phyloP scores from a whole-genome alignment of 306 rosid species.

The Inga laurina region DNA sequence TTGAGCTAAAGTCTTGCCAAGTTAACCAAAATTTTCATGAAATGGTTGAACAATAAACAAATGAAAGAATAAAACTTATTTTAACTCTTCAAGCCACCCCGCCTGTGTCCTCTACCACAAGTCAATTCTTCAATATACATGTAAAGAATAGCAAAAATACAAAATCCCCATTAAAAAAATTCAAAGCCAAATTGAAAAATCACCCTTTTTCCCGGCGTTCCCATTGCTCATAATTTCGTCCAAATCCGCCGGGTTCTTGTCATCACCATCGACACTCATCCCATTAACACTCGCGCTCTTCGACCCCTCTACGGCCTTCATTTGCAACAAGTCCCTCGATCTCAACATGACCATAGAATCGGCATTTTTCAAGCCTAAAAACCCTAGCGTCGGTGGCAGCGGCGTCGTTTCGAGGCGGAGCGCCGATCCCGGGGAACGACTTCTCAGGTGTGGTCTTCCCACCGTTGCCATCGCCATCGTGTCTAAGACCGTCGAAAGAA shows the following conservation, averaged over 20 bases:
- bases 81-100: background rate
- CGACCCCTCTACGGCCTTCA: slow-evolving; percentile 48
- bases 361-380: slow-evolving; percentile 21
- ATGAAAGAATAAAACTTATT: background rate
- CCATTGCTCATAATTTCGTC: slow-evolving; percentile 41
- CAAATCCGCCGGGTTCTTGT: slow-evolving; percentile 10
- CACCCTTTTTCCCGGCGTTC: slow-evolving; percentile 43
- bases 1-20: background rate
- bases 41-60: background rate
- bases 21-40: background rate
- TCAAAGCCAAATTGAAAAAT: background rate
- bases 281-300: slow-evolving; percentile 33
- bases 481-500: background rate
- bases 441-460: slow-evolving; percentile 32
- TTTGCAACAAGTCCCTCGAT: slow-evolving; percentile 35
- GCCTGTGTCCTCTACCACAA: background rate
- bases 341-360: slow-evolving; percentile 28
- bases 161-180: background rate
- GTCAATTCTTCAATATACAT: background rate
- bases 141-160: background rate
- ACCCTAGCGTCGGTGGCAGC: slow-evolving; percentile 23
- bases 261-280: slow-evolving; percentile 29
- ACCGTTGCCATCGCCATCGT: slow-evolving; percentile 42
- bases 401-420: slow-evolving; percentile 23
- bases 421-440: slow-evolving; percentile 15